phyloP scores from a whole-genome alignment of 179 eudicot species.

The Spinacia oleracea region DNA sequence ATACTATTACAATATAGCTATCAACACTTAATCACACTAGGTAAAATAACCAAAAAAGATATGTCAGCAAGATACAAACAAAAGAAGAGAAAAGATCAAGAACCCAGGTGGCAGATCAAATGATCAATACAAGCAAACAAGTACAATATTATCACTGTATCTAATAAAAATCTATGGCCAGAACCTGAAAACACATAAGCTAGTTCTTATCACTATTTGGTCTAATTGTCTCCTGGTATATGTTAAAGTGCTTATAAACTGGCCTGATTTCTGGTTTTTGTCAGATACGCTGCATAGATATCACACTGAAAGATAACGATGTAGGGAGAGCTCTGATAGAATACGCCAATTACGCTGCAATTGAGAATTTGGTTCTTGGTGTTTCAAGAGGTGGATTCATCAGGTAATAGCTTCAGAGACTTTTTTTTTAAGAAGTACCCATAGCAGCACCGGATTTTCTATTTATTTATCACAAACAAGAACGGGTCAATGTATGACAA shows the following conservation, averaged over 20 bases:
- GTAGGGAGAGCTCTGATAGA: constrained; percentile 67
- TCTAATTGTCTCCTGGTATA: background rate
- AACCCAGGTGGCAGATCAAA: background rate
- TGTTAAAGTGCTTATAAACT: background rate
- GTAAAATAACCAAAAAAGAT: background rate
- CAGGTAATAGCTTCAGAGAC: constrained; percentile 41
- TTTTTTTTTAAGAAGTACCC: background rate
- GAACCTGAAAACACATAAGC: background rate
- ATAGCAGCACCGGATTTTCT: background rate
- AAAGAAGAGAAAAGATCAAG: background rate
- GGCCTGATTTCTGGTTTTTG: constrained; percentile 5
- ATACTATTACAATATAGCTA: background rate
- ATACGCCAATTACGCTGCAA: constrained; percentile 63
- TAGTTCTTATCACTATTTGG: background rate
- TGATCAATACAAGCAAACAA: background rate
- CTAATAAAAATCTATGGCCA: background rate
- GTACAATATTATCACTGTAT: background rate
- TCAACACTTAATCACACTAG: background rate
- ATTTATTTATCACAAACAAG: background rate
- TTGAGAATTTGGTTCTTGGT: constrained; percentile 79
- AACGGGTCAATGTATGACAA: background rate
- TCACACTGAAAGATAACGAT: constrained; percentile 70
- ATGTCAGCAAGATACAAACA: background rate
- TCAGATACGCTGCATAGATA: constrained; percentile 73
- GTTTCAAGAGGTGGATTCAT: constrained; percentile 67